Percentiles rank a stretch among this genome's conserved stretches.
Conservation (phyloP, 108 stramenopile genomes). For the Skeletonema marinoi region DNA sequence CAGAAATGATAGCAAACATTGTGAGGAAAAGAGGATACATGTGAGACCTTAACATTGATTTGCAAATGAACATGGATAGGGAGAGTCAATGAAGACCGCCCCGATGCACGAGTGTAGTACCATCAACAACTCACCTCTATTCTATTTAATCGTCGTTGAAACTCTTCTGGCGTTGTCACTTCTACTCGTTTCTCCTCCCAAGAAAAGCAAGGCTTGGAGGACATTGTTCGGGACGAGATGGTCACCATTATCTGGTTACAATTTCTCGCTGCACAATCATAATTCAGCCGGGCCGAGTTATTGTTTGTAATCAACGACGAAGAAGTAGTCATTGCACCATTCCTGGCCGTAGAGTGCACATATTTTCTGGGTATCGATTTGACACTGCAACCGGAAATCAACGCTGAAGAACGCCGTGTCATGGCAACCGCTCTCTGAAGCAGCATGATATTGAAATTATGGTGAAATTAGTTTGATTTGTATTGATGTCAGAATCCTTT, state of each 20-base stretch:
- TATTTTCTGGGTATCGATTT: not conserved
- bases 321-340: not conserved
- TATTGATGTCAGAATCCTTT: not conserved
- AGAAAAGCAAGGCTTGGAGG: not conserved
- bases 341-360: not conserved
- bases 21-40: too few species aligned
- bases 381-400: not conserved
- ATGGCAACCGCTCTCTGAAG: not conserved
- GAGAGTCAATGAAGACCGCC: not conserved
- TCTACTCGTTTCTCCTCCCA: slow-evolving; percentile 1
- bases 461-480: not conserved
- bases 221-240: not conserved
- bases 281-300: not conserved
- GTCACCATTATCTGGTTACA: not conserved
- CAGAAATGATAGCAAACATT: too few species aligned
- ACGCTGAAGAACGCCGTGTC: not conserved
- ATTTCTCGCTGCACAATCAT: not conserved
- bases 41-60: not conserved
- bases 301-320: not conserved
- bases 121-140: slow-evolving; percentile 19
- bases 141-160: slow-evolving; percentile 35
- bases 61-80: not conserved
- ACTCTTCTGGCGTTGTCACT: slow-evolving; percentile 24
- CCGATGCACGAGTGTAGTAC: not conserved
- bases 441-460: not conserved